A percentile compares a stretch with the other conserved stretches of the same genome.
These are phyloP conservation scores for Suhomyces kilbournensis DNA, from an alignment of 805 yeast species.

Conservation along the genomic window DNA sequence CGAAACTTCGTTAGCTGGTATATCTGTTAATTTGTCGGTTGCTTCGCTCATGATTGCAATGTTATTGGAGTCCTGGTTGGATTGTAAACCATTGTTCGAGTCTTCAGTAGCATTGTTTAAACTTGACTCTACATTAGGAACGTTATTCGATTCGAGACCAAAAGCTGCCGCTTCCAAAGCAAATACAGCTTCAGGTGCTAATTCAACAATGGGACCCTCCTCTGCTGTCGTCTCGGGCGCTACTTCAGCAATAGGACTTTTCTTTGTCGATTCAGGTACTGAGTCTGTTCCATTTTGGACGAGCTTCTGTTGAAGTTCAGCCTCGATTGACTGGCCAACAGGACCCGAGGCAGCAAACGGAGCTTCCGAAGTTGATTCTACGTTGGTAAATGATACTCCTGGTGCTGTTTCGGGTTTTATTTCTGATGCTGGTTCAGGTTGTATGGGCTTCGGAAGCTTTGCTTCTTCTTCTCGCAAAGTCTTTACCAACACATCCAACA, in stretches of 20 bases:
- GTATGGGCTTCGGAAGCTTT: conserved; percentile 2
- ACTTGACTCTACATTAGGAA: background rate
- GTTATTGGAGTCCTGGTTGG: background rate
- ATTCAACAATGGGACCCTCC: background rate
- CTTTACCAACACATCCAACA: conserved; percentile 12
- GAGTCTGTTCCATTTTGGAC: background rate
- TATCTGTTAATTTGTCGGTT: background rate
- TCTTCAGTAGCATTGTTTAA: background rate
- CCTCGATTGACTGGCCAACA: background rate
- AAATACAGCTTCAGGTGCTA: background rate
- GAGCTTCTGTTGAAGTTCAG: background rate
- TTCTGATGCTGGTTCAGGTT: background rate
- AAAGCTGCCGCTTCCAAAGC: background rate
- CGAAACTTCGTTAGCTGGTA: background rate
- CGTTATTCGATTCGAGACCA: background rate
- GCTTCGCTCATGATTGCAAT: background rate
- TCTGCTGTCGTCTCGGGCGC: background rate
- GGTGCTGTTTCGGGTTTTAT: too few relatives aligned
- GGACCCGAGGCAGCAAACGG: background rate
- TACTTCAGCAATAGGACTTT: background rate
- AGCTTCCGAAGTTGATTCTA: background rate
- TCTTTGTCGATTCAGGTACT: background rate
- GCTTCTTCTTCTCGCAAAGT: conserved; percentile 13
- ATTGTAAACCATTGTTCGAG: background rate
- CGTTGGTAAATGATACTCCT: too few relatives aligned